A percentile compares a stretch with the other conserved stretches of the same genome.
Evolutionary conservation across 2,329 filamentous ascomycete genomes (phyloP).

Genomic region (Cordyceps pruinosa): DNA sequence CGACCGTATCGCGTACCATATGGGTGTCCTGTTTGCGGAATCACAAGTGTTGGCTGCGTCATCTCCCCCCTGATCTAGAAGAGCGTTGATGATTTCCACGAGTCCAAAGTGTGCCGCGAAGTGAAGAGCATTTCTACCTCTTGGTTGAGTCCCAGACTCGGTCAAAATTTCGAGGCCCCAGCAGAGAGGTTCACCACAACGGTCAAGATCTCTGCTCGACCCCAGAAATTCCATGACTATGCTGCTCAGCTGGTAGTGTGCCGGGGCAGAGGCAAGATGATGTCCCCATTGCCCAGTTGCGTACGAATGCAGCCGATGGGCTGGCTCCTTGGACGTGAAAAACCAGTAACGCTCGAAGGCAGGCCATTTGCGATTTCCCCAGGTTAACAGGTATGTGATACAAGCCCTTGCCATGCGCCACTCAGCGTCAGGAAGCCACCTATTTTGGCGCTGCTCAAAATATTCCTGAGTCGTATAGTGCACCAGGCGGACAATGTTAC

Average conservation of each 20-base stretch:
- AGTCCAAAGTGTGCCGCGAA: slow-evolving; percentile 21
- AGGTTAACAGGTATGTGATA: slow-evolving; percentile 23
- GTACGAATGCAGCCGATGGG: slow-evolving; percentile 18
- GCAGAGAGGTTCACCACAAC: background rate
- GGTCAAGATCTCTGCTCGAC: background rate
- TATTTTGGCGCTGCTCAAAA: background rate
- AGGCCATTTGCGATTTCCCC: slow-evolving; percentile 17
- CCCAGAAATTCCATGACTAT: slow-evolving; percentile 16
- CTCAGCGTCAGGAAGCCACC: background rate
- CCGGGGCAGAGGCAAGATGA: slow-evolving; percentile 21
- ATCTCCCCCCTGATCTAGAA: background rate
- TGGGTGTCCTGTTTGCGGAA: background rate
- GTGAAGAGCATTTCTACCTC: slow-evolving; percentile 14
- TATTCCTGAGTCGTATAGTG: slow-evolving; percentile 11
- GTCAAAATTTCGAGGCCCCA: slow-evolving; percentile 8
- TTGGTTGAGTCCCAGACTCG: background rate
- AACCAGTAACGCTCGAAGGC: slow-evolving; percentile 5
- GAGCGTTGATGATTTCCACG: background rate
- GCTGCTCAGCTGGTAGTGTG: background rate
- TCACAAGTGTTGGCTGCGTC: background rate
- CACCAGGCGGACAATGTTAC: slow-evolving; percentile 30
- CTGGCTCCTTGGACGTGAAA: background rate
- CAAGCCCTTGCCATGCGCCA: slow-evolving; percentile 14
- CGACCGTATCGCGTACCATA: background rate
- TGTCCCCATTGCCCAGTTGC: slow-evolving; percentile 27